Conservation (phyloP, 2,329 filamentous ascomycete species). For the Zymoseptoria passerinii region DNA sequence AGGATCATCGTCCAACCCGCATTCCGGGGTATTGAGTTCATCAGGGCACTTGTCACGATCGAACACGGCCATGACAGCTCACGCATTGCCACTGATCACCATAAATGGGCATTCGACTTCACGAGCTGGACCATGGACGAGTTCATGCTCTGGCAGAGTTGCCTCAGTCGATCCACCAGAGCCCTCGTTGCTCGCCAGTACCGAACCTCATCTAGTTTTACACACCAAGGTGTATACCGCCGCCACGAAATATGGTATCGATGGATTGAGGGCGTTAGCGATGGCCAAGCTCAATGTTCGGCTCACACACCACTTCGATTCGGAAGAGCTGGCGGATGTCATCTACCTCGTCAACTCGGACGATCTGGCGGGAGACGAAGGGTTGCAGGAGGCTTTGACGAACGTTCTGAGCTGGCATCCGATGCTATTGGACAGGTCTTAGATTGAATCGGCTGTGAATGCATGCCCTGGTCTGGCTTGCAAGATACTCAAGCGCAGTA, state of each 20-base stretch:
- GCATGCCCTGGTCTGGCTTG: slow-evolving; percentile 25
- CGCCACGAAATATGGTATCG: slow-evolving; percentile 19
- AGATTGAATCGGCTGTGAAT: slow-evolving; percentile 23
- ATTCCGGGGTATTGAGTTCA: slow-evolving; percentile 1
- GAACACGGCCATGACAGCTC: slow-evolving; percentile 17
- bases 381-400: slow-evolving; percentile 25
- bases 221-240: slow-evolving; percentile 23
- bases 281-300: slow-evolving; percentile 23
- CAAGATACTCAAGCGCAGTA: slow-evolving; percentile 21
- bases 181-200: slow-evolving; percentile 17
- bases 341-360: slow-evolving; percentile 23
- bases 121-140: neutral
- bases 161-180: slow-evolving; percentile 3
- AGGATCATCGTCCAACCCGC: slow-evolving; percentile 7
- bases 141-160: neutral
- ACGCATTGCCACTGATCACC: slow-evolving; percentile 14
- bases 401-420: slow-evolving; percentile 21
- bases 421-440: slow-evolving; percentile 18
- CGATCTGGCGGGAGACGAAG: slow-evolving; percentile 24
- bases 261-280: slow-evolving; percentile 18
- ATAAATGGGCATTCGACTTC: neutral
- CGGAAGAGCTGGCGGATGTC: slow-evolving; percentile 24
- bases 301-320: slow-evolving; percentile 19
- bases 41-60: slow-evolving; percentile 6
- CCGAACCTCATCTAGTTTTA: slow-evolving; percentile 13